Base-by-base conservation (phyloP, 495 filamentous ascomycete genomes). In the Collariella sp. region DNA sequence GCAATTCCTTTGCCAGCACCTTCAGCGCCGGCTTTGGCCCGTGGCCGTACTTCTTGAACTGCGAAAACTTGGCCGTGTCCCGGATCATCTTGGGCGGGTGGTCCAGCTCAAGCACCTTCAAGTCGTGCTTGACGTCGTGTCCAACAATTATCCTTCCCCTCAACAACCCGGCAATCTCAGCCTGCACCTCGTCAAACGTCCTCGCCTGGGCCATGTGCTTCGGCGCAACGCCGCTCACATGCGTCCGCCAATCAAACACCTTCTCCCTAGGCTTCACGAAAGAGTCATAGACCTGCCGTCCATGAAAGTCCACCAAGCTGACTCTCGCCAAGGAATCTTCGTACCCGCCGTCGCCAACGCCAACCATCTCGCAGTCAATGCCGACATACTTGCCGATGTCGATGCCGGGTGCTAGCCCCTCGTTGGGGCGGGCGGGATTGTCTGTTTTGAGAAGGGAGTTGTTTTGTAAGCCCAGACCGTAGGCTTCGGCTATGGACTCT, bases 311-410 rank as follows among this genome's bases (percentile, higher is more conserved):
- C 61, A 95, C 89, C 20, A 94, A 74, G 62, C 85, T 89, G 50
- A 90, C 84, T 12, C 93, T 79, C 3, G 94, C 93, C 29, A 97
- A 79, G 3, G 79, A 80, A 11, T 83, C 85, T 11, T 72, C 68
- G 62, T 87, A 80, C 38, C 85, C 82, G 3, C 76, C 77, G 1
- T 85, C 81, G 2, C 89, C 89, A 11, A 89, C 81, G 36, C 93
- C 93, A 16, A 98, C 91, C 93, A 98, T 98, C 72, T 98, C 93
- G 70, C 93, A 97, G 73, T 98, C 94, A 41, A 98, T 79, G 33
- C 88, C 86, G 41, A 98, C 67, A 63, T 93, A 97, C 77, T 89
- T 93, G 47, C 90, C 91, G 42, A 86, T 64, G 42, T 85, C 80
- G 15, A 70, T 33, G 19, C 57, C 63, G 3, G 68, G 56, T 6